A percentile compares a stretch with the other conserved stretches of the same genome.
phyloP scores from a whole-genome alignment of 2,329 filamentous ascomycete species.

The Onygena corvina region DNA sequence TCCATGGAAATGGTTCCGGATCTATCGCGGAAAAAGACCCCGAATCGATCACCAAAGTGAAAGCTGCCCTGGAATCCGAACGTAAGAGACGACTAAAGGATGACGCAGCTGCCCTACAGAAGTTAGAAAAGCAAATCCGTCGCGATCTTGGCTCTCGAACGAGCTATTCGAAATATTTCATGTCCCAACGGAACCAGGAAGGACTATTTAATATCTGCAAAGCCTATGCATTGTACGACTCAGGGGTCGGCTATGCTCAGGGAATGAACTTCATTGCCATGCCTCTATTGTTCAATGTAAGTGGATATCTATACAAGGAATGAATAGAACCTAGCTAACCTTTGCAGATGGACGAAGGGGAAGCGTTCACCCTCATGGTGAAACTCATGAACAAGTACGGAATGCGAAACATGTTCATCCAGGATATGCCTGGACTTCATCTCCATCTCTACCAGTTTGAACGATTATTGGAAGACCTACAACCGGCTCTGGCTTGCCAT shows the following conservation, averaged over 20 bases:
- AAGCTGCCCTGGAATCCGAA: constrained; percentile 52
- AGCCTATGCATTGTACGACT: constrained; percentile 90
- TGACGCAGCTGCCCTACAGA: constrained; percentile 59
- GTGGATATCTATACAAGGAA: constrained; percentile 20
- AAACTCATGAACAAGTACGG: constrained; percentile 95
- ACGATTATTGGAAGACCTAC: constrained; percentile 79
- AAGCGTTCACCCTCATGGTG: constrained; percentile 87
- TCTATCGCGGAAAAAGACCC: constrained; percentile 48
- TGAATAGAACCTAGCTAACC: constrained; percentile 16
- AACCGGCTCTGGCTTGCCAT: constrained; percentile 90
- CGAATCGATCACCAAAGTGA: constrained; percentile 54
- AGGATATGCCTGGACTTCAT: constrained; percentile 93
- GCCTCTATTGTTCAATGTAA: constrained; percentile 85
- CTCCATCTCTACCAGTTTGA: constrained; percentile 92
- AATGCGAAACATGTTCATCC: constrained; percentile 79
- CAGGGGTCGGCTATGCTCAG: constrained; percentile 89
- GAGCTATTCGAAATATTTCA: constrained; percentile 92
- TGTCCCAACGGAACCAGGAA: constrained; percentile 81
- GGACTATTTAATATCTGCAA: constrained; percentile 93
- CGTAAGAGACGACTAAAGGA: constrained; percentile 69
- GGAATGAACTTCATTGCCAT: constrained; percentile 98
- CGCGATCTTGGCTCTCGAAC: constrained; percentile 84
- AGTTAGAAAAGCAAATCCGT: constrained; percentile 82
- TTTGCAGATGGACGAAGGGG: constrained; percentile 78
- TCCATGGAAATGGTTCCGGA: constrained; percentile 45